A percentile compares a stretch with the other conserved stretches of the same genome.
Evolutionary conservation across 2,329 filamentous ascomycete species (phyloP).

Genomic region (Penicillium decumbens): DNA sequence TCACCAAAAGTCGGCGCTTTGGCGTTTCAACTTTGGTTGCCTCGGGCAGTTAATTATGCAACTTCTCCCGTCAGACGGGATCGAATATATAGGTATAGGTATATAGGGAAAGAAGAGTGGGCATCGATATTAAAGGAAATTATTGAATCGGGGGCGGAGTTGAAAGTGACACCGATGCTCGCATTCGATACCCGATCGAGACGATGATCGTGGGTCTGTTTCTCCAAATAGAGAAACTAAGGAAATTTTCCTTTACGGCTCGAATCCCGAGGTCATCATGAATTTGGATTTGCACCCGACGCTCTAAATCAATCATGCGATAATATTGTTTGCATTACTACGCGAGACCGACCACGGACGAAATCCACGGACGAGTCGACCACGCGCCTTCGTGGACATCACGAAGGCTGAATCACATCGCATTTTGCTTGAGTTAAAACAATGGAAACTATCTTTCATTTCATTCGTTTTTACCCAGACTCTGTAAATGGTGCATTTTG

Average conservation of each 20-base stretch:
- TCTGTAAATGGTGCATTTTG: neutral
- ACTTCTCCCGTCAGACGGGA: no score
- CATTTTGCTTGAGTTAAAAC: no score
- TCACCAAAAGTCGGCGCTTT: neutral
- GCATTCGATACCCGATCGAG: constrained; percentile 4
- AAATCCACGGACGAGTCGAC: neutral
- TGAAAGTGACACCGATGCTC: neutral
- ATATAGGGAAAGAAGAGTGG: neutral
- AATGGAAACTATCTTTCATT: neutral
- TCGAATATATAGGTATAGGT: neutral
- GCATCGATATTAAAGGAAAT: neutral
- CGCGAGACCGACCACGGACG: neutral
- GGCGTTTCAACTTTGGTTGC: neutral
- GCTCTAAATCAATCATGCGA: no score
- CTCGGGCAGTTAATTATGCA: no score
- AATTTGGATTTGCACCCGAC: neutral
- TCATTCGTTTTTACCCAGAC: neutral
- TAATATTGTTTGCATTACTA: no score
- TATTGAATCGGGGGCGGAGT: neutral
- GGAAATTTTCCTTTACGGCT: neutral
- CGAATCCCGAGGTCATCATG: neutral
- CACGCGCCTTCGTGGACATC: neutral
- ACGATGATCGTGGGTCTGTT: neutral
- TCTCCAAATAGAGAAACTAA: neutral
- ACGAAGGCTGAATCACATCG: neutral